phyloP scores from a whole-genome alignment of 768 basidiomycete genomes.

The Termitomyces bulborhizus region DNA sequence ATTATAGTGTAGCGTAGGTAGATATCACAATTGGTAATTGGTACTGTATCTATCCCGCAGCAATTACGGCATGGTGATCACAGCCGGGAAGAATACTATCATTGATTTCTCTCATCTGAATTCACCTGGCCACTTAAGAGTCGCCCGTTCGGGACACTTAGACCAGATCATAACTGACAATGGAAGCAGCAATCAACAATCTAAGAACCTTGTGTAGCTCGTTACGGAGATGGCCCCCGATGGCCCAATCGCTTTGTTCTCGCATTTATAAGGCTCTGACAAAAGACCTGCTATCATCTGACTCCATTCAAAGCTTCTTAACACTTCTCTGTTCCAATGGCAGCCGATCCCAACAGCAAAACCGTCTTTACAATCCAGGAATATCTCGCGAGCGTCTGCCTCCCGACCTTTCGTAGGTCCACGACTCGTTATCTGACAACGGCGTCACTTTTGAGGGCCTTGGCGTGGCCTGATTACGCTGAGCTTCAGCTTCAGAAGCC shows the following conservation, averaged over 20 bases:
- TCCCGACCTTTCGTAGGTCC: slow-evolving; percentile 11
- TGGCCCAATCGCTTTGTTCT: background rate
- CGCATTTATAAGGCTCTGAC: background rate
- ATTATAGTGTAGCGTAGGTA: too few species aligned
- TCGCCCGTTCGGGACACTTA: background rate
- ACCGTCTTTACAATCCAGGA: slow-evolving; percentile 7
- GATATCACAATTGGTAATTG: too few species aligned
- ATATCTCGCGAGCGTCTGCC: slow-evolving; percentile 8
- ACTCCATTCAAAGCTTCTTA: background rate
- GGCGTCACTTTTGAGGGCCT: slow-evolving; percentile 2
- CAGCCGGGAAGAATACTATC: too few species aligned
- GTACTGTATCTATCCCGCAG: too few species aligned
- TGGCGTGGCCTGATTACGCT: slow-evolving; percentile 13
- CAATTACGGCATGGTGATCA: too few species aligned
- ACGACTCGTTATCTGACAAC: background rate
- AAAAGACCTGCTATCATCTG: background rate
- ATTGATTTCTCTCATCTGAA: too few species aligned
- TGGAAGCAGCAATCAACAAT: background rate
- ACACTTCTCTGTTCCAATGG: background rate
- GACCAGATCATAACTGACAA: background rate
- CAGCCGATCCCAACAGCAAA: background rate
- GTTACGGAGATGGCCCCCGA: background rate
- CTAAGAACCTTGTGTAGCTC: background rate
- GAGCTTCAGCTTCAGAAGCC: slow-evolving; percentile 12
- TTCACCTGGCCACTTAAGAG: too few species aligned